Percentiles rank a stretch among this genome's conserved stretches.
Conservation (phyloP, 1,284 basidiomycete genomes). For the Tranzscheliella williamsii region DNA sequence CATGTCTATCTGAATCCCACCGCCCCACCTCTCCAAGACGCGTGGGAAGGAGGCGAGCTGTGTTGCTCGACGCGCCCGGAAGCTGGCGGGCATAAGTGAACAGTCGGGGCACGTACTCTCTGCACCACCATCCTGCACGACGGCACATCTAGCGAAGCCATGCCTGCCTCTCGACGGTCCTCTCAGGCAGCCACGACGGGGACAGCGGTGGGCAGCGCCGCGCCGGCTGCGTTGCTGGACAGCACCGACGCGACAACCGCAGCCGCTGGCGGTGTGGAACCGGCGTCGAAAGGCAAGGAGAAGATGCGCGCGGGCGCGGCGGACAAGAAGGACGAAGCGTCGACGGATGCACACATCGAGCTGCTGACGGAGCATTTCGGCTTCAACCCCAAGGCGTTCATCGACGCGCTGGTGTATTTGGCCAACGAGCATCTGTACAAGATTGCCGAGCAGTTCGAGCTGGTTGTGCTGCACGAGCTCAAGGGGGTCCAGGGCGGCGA, state of each 20-base stretch:
- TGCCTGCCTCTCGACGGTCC: constrained; percentile 15
- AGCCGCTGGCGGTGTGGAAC: too few relatives aligned
- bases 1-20: too few relatives aligned
- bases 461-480: constrained; percentile 26
- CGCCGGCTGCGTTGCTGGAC: not conserved
- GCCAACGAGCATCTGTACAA: constrained; percentile 58
- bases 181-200: constrained; percentile 8
- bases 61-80: too few relatives aligned
- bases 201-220: constrained; percentile 3
- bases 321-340: constrained; percentile 27
- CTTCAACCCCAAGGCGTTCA: constrained; percentile 53
- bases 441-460: constrained; percentile 49
- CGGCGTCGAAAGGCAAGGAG: not conserved
- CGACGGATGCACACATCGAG: constrained; percentile 39
- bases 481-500: constrained; percentile 33
- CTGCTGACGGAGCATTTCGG: constrained; percentile 60
- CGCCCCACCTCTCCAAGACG: too few relatives aligned
- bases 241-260: not conserved
- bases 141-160: constrained; percentile 1
- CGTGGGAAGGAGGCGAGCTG: too few relatives aligned
- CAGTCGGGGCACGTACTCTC: too few relatives aligned
- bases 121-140: too few relatives aligned
- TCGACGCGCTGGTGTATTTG: constrained; percentile 54
- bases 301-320: not conserved
- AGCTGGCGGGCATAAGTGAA: too few relatives aligned